Evolutionary conservation across 352 stramenopile species (phyloP), one percentile per base, ranked within the genome.

Genomic region (Pythium folliculosum): DNA sequence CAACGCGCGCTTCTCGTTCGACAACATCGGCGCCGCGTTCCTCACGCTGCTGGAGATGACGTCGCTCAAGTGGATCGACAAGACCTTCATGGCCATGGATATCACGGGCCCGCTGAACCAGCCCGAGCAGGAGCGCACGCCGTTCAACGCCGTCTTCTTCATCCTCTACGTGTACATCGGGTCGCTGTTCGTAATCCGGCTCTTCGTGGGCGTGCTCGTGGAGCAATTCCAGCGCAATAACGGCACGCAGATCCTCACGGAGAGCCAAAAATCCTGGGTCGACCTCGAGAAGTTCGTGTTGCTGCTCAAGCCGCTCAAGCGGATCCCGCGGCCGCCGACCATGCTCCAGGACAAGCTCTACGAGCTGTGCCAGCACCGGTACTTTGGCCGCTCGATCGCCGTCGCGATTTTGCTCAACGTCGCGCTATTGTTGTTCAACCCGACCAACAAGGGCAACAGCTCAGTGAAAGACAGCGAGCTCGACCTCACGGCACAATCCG

Each of bases 191-290:
- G 82, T 91, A 57, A 89, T 93, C 25, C 81, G 85, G 16, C 63
- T 93, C 16, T 91, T 93, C 64, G 85, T 93, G 3, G 85, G 85
- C 40, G 85, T 93, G 21, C 77, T 93, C 13, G 85, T 91, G 10
- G 85, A 93, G 68, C 82, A 93, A 55, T 93, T 93, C 71, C 85
- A 93, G 55, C 85, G 85, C 43, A 93, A 93, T 67, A 90, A 91
- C 51, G 85, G 85, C 60, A 93, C 85, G 14, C 78, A 91, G 72
- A 90, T 90, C 44, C 73, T 93, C 12, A 93, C 85, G 0, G 82
- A 91, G 63, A 86, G 67, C 45, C 85, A 93, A 56, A 91, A 91
- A 59, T 84, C 78, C 8, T 93, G 85, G 82, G 85, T 93, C 35
- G 85, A 93, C 48, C 70, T 93, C 5, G 85, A 93, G 56, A 90